These are phyloP conservation scores for Podila verticillata DNA, from an alignment of 192 early-diverging fungal species.

Conservation along the genomic window DNA sequence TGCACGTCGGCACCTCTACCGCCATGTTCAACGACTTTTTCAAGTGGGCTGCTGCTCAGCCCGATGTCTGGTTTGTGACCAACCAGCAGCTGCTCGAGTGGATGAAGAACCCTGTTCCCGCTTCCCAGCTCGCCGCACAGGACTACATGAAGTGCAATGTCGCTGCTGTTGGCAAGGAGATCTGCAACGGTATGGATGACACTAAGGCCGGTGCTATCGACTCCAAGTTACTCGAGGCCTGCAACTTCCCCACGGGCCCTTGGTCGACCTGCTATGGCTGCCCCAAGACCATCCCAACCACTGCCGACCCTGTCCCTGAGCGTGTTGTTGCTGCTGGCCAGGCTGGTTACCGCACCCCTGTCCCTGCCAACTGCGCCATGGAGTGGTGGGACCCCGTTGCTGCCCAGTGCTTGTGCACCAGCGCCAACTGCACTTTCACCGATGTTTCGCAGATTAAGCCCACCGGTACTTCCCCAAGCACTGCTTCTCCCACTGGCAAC, in stretches of 20 bases:
- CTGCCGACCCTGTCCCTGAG: constrained; percentile 52
- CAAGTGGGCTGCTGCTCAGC: constrained; percentile 58
- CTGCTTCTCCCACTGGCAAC: background rate
- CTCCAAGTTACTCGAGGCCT: constrained; percentile 45
- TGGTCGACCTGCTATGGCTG: constrained; percentile 64
- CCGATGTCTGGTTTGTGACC: constrained; percentile 78
- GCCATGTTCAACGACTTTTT: constrained; percentile 56
- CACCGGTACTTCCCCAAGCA: constrained; percentile 4
- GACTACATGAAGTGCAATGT: constrained; percentile 69
- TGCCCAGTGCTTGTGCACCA: constrained; percentile 67
- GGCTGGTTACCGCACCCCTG: constrained; percentile 43
- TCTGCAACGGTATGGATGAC: constrained; percentile 75
- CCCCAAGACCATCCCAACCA: constrained; percentile 50
- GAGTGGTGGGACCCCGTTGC: constrained; percentile 74
- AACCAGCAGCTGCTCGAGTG: constrained; percentile 70
- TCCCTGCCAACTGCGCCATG: constrained; percentile 69
- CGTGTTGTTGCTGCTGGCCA: constrained; percentile 20
- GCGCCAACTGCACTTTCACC: constrained; percentile 58
- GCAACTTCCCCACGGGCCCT: constrained; percentile 54
- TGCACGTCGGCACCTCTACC: constrained; percentile 47
- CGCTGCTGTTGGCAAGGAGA: constrained; percentile 64
- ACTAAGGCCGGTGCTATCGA: constrained; percentile 42
- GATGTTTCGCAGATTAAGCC: constrained; percentile 44
- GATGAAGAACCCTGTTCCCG: constrained; percentile 82
- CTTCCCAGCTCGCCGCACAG: constrained; percentile 65